These are phyloP conservation scores for Penicillium robsamsonii DNA, from an alignment of 495 filamentous ascomycete species.

Conservation along the genomic window DNA sequence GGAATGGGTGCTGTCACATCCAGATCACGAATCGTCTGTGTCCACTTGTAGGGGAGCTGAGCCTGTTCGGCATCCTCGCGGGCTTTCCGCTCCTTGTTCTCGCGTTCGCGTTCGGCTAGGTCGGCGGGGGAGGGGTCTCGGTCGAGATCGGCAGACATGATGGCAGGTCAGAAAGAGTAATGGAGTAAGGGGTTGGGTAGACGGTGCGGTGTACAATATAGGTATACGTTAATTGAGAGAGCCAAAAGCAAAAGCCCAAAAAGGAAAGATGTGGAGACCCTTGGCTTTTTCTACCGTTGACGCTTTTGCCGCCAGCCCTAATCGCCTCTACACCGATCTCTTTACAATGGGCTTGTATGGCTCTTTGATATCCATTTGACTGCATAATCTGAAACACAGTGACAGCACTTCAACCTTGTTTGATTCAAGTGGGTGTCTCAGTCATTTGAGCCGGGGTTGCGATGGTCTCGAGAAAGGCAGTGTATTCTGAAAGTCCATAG, in stretches of 20 bases:
- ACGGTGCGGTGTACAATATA: neutral
- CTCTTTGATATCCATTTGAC: neutral
- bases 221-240: neutral
- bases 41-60: conserved; percentile 94
- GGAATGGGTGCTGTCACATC: conserved; percentile 77
- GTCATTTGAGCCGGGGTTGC: neutral
- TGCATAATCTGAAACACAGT: conserved; percentile 4
- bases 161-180: conserved; percentile 3
- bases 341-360: neutral
- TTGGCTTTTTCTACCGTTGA: conserved; percentile 4
- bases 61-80: conserved; percentile 87
- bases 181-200: neutral
- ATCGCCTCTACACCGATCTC: conserved; percentile 6
- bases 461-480: neutral
- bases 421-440: neutral
- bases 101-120: conserved; percentile 46
- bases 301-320: conserved; percentile 12
- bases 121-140: conserved; percentile 52
- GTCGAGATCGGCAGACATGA: conserved; percentile 31
- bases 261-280: conserved; percentile 7
- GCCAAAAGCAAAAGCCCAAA: conserved; percentile 1
- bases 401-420: neutral
- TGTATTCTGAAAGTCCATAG: too few relatives aligned
- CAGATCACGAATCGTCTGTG: conserved; percentile 88
- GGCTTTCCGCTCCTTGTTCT: conserved; percentile 67